Evolutionary conservation across 306 rosid genomes (phyloP), one percentile per base, ranked within the genome.

Genomic region (Arachis hypogaea): DNA sequence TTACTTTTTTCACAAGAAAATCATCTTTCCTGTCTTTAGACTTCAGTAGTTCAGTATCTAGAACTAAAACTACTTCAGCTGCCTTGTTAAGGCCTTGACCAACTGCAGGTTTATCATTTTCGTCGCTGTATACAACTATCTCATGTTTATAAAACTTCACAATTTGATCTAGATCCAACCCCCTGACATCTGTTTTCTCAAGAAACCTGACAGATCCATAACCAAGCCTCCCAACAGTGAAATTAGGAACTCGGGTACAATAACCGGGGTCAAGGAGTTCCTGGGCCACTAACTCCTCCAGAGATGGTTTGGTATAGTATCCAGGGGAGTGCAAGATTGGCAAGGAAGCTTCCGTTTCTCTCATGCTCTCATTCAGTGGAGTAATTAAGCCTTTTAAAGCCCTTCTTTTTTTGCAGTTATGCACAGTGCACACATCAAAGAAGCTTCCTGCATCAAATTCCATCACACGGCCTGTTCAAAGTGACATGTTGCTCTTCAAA

Each of bases 21-120:
- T 77, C 81, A 6, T 71, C 72, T 76, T 16, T 55, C 55, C 76
- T 75, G 74, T 81, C 80, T 58, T 78, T 83, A 49, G 74, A 63
- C 65, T 77, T 77, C 65, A 78, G 36, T 11, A 76, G 62, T 66
- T 76, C 68, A 70, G 78, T 60, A 14, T 78, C 88, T 11, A 91
- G 75, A 8, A 86, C 74, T 81, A 94, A 78, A 85, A 88, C 90
- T 36, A 94, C 98, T 87, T 94, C 98, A 78, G 98, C 98, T 9
- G 82, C 71, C 85, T 94, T 94, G 85, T 94, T 94, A 76, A 94
- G 95, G 40, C 93, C 97, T 73, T 80, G 82, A 59, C 96, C 98
- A 81, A 88, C 82, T 9, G 30, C 69, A 59, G 98, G 97, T 87
- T 86, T 91, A 50, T 68, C 68, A 85, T 77, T 85, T 69, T 94